Percentiles rank a stretch among this genome's conserved stretches.
Evolutionary conservation across 768 basidiomycete genomes (phyloP).

Genomic region (Chalciporus piperatus): DNA sequence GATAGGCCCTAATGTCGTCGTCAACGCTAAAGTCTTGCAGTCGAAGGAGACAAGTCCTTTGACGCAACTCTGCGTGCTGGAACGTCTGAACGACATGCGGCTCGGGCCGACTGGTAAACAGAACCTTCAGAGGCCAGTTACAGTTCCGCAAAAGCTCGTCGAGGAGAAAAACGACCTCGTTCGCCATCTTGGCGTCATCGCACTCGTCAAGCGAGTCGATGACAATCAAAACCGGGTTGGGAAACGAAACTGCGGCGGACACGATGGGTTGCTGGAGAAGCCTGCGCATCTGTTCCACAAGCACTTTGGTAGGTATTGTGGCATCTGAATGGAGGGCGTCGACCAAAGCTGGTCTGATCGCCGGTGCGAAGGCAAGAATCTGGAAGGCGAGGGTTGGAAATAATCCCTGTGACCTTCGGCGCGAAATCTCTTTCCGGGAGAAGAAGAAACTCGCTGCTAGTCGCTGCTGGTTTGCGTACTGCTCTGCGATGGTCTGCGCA

Average conservation of each 20-base stretch:
- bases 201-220: constrained; percentile 26
- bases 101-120: constrained; percentile 24
- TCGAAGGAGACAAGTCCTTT: constrained; percentile 3
- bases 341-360: constrained; percentile 14
- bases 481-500: constrained; percentile 29
- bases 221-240: constrained; percentile 19
- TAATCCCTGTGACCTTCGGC: constrained; percentile 22
- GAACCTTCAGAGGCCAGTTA: constrained; percentile 23
- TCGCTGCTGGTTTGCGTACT: constrained; percentile 12
- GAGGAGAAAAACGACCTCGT: constrained; percentile 24
- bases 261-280: constrained; percentile 22
- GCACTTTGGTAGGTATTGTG: constrained; percentile 21
- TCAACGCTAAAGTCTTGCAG: constrained; percentile 22
- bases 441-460: constrained; percentile 38
- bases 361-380: constrained; percentile 18
- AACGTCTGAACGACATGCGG: constrained; percentile 20
- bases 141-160: constrained; percentile 10
- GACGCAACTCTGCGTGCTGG: constrained; percentile 13
- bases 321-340: constrained; percentile 19
- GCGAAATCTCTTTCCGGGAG: constrained; percentile 21
- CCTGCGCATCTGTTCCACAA: constrained; percentile 22
- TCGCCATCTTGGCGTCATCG: constrained; percentile 20
- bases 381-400: constrained; percentile 34
- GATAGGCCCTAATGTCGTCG: constrained; percentile 24
- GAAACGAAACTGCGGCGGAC: constrained; percentile 6